A percentile compares a stretch with the other conserved stretches of the same genome.
Evolutionary conservation across 805 yeast genomes (phyloP).

Genomic region (Yarrowia sp.): DNA sequence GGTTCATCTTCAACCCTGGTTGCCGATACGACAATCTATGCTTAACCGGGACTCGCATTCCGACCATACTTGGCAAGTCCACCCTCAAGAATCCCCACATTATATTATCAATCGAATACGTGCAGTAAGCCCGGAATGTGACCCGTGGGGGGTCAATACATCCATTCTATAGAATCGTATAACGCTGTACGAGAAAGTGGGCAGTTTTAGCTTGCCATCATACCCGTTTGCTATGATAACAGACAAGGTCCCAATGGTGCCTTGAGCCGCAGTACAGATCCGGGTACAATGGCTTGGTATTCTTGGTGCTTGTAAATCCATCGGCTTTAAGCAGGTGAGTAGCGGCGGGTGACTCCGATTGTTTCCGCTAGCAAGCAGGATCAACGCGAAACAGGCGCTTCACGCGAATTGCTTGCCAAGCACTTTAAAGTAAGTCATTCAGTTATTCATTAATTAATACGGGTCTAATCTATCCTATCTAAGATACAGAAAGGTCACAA

Average conservation of each 20-base stretch:
- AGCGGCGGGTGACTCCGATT: neutral
- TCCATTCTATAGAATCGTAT: neutral
- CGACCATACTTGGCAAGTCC: neutral
- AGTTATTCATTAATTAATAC: neutral
- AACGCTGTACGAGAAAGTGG: neutral
- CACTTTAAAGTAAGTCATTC: neutral
- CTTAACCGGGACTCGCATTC: neutral
- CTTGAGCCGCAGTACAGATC: neutral
- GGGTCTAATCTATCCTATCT: neutral
- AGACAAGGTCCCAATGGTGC: too few relatives aligned
- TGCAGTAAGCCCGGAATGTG: neutral
- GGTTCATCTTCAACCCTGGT: neutral
- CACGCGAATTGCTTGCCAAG: too few relatives aligned
- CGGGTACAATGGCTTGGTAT: neutral
- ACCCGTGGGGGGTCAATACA: neutral
- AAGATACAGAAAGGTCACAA: neutral
- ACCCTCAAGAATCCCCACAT: neutral
- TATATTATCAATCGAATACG: neutral
- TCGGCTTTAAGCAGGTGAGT: slow-evolving; percentile 16
- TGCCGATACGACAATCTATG: too few relatives aligned
- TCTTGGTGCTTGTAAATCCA: neutral
- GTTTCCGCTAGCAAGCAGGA: too few relatives aligned
- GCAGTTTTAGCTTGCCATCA: neutral
- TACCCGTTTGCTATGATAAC: neutral
- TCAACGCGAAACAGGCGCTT: too few relatives aligned